Conservation (phyloP, 352 stramenopile genomes). For the Phytophthora hybrid region DNA sequence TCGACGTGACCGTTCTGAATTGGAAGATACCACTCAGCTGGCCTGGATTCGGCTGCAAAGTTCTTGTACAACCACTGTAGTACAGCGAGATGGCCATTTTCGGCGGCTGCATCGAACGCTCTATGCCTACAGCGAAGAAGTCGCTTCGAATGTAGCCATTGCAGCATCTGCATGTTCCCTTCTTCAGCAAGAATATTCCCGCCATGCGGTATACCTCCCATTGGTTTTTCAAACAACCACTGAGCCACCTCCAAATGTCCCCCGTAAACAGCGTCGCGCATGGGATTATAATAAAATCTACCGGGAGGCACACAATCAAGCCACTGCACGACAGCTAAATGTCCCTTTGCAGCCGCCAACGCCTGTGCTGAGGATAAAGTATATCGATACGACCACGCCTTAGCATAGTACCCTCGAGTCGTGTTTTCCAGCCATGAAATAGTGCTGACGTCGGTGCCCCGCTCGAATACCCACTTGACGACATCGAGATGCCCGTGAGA, state of each 20-base stretch:
- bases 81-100: not conserved
- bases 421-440: too few species aligned
- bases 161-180: not conserved
- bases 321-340: not conserved
- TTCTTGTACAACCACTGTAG: not conserved
- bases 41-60: too few species aligned
- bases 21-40: too few species aligned
- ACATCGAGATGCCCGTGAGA: slow-evolving; percentile 11
- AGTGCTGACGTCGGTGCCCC: not conserved
- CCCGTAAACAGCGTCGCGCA: not conserved
- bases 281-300: not conserved
- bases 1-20: not conserved
- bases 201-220: not conserved
- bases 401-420: not conserved
- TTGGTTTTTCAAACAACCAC: not conserved
- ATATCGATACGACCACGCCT: not conserved
- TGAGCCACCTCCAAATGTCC: not conserved
- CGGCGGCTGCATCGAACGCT: not conserved
- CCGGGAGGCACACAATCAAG: not conserved
- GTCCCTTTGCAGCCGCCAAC: not conserved
- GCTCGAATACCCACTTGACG: slow-evolving; percentile 3
- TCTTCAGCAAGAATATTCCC: not conserved
- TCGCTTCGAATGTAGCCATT: not conserved
- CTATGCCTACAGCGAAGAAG: not conserved
- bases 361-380: not conserved